Evolutionary conservation across 108 stramenopile species (phyloP).

Genomic region (Cyclotella atomus): DNA sequence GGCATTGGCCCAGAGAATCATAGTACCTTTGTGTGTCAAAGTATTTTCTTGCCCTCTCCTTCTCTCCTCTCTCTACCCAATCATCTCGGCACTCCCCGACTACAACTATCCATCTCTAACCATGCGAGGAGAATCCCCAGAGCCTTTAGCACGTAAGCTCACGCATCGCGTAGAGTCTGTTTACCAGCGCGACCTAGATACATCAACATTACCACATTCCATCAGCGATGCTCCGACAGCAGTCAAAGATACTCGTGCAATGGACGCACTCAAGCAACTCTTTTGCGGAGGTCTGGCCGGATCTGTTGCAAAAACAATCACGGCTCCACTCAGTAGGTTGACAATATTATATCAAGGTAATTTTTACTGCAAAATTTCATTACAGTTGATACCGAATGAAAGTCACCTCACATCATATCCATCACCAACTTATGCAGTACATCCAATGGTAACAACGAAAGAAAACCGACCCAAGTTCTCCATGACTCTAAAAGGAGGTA

Average conservation of each 20-base stretch:
- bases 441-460: conserved; percentile 90
- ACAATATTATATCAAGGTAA: too few species aligned
- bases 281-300: conserved; percentile 95
- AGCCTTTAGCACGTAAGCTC: conserved; percentile 18
- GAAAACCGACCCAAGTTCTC: conserved; percentile 83
- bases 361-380: too few species aligned
- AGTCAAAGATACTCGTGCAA: conserved; percentile 52
- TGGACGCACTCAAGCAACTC: conserved; percentile 84
- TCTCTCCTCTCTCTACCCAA: too few species aligned
- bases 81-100: too few species aligned
- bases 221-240: neutral
- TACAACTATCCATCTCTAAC: too few species aligned
- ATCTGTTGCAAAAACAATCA: conserved; percentile 91
- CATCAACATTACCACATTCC: neutral
- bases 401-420: too few species aligned
- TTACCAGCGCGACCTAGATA: neutral
- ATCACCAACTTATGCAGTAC: conserved; percentile 94
- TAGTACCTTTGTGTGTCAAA: too few species aligned
- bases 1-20: too few species aligned
- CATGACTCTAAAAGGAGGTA: conserved; percentile 67
- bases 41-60: too few species aligned
- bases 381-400: too few species aligned
- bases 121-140: conserved; percentile 30
- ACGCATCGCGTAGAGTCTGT: conserved; percentile 14
- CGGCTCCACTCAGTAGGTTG: conserved; percentile 88